Evolutionary conservation across 2,329 filamentous ascomycete genomes (phyloP).

Genomic region (Periglandula ipomoeae): DNA sequence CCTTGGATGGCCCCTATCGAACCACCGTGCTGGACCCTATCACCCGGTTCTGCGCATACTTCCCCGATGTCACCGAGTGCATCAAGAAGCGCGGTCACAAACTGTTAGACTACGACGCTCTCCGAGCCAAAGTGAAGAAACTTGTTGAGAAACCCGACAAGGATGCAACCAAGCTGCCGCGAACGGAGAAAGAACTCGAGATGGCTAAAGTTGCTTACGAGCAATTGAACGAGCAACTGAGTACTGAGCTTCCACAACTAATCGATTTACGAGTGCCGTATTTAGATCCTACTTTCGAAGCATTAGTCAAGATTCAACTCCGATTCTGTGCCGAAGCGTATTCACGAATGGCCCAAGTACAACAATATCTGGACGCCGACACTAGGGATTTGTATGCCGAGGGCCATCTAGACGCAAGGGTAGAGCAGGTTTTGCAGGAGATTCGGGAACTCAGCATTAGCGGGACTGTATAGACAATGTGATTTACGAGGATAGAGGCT

Average conservation of each 20-base stretch:
- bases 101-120: slow-evolving; percentile 92
- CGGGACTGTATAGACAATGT: slow-evolving; percentile 45
- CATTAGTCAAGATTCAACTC: slow-evolving; percentile 95
- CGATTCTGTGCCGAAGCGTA: slow-evolving; percentile 98
- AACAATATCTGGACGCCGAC: slow-evolving; percentile 94
- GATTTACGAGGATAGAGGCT: neutral
- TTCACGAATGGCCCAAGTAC: slow-evolving; percentile 95
- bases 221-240: slow-evolving; percentile 93
- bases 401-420: slow-evolving; percentile 80
- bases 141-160: slow-evolving; percentile 98
- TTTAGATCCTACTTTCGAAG: slow-evolving; percentile 93
- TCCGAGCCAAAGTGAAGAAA: slow-evolving; percentile 94
- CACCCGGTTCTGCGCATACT: slow-evolving; percentile 92
- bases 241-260: slow-evolving; percentile 83
- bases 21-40: slow-evolving; percentile 94
- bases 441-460: slow-evolving; percentile 94
- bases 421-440: slow-evolving; percentile 94
- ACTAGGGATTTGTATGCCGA: slow-evolving; percentile 94
- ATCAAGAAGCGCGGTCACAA: slow-evolving; percentile 99
- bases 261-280: slow-evolving; percentile 97
- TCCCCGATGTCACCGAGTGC: slow-evolving; percentile 97
- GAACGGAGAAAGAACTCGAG: slow-evolving; percentile 92
- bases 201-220: slow-evolving; percentile 92
- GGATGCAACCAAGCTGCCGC: slow-evolving; percentile 90
- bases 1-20: slow-evolving; percentile 89